Percentiles rank a stretch among this genome's conserved stretches.
Evolutionary conservation across 2,329 filamentous ascomycete species (phyloP).

Genomic region (Aspergillus costaricaensis): DNA sequence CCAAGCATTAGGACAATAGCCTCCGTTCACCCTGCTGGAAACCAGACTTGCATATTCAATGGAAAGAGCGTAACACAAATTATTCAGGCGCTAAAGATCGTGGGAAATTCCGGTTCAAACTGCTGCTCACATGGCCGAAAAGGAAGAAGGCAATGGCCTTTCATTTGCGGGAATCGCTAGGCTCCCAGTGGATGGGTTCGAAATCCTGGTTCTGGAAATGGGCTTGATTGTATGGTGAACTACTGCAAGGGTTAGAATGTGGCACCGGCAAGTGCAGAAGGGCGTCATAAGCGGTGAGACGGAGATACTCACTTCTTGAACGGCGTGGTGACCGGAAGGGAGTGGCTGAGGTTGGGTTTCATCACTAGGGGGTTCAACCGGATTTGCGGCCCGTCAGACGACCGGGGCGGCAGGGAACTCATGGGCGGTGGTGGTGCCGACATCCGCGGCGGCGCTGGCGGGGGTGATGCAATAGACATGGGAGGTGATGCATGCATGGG

Average conservation of each 20-base stretch:
- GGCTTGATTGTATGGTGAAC: constrained; percentile 48
- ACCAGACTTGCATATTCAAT: constrained; percentile 4
- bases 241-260: constrained; percentile 20
- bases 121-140: background rate
- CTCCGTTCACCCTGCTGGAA: constrained; percentile 2
- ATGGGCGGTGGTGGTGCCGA: constrained; percentile 35
- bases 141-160: background rate
- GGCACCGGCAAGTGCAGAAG: background rate
- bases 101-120: background rate
- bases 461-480: constrained; percentile 28
- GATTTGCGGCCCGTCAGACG: constrained; percentile 43
- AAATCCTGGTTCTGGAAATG: constrained; percentile 51
- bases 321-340: constrained; percentile 42
- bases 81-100: constrained; percentile 5
- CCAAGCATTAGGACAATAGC: background rate
- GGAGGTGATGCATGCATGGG: constrained; percentile 32
- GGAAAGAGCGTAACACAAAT: constrained; percentile 5
- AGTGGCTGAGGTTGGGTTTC: constrained; percentile 43
- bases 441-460: constrained; percentile 27
- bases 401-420: constrained; percentile 36
- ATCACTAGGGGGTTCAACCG: constrained; percentile 46
- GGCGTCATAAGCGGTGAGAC: background rate
- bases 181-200: constrained; percentile 48
- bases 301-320: constrained; percentile 43
- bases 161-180: constrained; percentile 40